Conservation (phyloP, 345 rosid species). For the Salix caprea region DNA sequence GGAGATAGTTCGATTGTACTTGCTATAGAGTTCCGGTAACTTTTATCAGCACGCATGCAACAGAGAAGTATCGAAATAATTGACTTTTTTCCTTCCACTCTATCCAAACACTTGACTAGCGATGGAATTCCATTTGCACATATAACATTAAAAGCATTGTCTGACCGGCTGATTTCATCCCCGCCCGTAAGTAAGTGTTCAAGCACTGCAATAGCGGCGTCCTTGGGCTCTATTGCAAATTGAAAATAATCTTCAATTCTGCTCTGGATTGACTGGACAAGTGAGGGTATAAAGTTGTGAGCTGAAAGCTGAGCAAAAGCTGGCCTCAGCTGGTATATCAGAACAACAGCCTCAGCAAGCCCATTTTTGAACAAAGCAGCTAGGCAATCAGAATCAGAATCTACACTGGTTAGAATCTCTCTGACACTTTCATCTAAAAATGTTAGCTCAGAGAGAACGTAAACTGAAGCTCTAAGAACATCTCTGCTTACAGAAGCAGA, state of each 20-base stretch:
- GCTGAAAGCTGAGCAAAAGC: slow-evolving; percentile 45
- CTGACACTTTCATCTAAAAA: slow-evolving; percentile 40
- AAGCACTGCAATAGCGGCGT: slow-evolving; percentile 53
- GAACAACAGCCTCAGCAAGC: slow-evolving; percentile 52
- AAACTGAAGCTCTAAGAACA: slow-evolving; percentile 43
- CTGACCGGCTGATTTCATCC: slow-evolving; percentile 34
- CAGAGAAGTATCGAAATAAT: slow-evolving; percentile 44
- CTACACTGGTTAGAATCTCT: slow-evolving; percentile 49
- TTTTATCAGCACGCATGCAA: slow-evolving; percentile 54
- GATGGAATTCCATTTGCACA: slow-evolving; percentile 49
- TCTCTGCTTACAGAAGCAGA: slow-evolving; percentile 55
- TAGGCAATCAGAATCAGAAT: slow-evolving; percentile 57
- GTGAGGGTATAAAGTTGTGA: slow-evolving; percentile 50
- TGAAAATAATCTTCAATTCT: slow-evolving; percentile 34
- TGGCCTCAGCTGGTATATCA: slow-evolving; percentile 52
- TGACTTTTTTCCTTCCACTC: slow-evolving; percentile 41
- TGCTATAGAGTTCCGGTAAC: slow-evolving; percentile 45
- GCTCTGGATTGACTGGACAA: slow-evolving; percentile 40
- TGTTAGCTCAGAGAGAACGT: slow-evolving; percentile 49
- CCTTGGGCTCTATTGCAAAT: slow-evolving; percentile 46
- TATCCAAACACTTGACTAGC: slow-evolving; percentile 46
- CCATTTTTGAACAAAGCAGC: slow-evolving; percentile 60
- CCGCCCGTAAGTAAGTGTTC: slow-evolving; percentile 57
- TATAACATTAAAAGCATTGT: slow-evolving; percentile 41
- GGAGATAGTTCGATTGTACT: slow-evolving; percentile 37